A percentile compares a stretch with the other conserved stretches of the same genome.
phyloP scores from a whole-genome alignment of 805 yeast genomes.

The Ogataea trehalophila region DNA sequence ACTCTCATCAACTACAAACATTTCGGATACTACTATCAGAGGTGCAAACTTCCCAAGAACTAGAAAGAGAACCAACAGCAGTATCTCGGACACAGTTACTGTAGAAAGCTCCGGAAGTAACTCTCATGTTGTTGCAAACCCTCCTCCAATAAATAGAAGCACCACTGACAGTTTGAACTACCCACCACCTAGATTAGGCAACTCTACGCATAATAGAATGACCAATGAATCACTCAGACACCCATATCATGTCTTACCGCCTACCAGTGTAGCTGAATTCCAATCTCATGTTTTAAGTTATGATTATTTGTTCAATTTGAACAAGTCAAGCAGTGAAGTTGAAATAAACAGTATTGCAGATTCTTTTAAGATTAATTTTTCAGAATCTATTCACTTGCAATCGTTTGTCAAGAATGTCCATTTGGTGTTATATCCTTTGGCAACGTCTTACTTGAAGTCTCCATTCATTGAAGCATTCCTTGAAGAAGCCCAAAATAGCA shows the following conservation, averaged over 20 bases:
- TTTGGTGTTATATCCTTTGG: conserved; percentile 24
- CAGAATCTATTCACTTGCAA: conserved; percentile 23
- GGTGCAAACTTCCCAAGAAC: too few species aligned
- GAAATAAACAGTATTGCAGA: conserved; percentile 16
- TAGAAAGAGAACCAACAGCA: too few species aligned
- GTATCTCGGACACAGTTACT: too few species aligned
- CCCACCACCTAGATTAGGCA: too few species aligned
- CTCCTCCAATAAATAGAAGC: too few species aligned
- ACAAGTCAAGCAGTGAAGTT: conserved; percentile 12
- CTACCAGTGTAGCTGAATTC: background rate
- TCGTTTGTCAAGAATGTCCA: conserved; percentile 28
- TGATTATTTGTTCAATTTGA: conserved; percentile 19
- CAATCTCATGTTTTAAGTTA: conserved; percentile 7
- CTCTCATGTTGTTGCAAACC: too few species aligned
- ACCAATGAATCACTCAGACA: background rate
- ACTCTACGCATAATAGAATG: too few species aligned
- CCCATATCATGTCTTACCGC: background rate
- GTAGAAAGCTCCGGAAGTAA: too few species aligned
- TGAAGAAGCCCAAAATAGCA: conserved; percentile 35
- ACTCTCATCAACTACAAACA: too few species aligned
- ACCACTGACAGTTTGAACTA: too few species aligned
- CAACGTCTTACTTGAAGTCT: conserved; percentile 24
- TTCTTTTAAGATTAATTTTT: conserved; percentile 16
- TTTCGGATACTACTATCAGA: too few species aligned
- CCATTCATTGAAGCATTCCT: conserved; percentile 24